phyloP scores from a whole-genome alignment of 1,284 basidiomycete species.

The Trichosporon inkin region DNA sequence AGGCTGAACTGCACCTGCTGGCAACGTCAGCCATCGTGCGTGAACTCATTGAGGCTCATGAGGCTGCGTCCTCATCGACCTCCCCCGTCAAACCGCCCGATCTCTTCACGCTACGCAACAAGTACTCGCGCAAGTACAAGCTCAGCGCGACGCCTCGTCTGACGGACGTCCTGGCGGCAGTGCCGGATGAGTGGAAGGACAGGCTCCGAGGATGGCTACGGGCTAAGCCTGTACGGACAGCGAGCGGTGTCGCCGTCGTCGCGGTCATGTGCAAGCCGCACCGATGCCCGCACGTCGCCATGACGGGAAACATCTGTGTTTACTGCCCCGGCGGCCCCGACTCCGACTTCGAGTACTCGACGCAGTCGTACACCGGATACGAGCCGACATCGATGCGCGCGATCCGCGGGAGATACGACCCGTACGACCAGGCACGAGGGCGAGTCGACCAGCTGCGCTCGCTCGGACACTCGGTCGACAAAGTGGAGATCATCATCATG shows the following conservation, averaged over 20 bases:
- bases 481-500: constrained; percentile 99
- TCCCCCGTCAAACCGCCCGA: constrained; percentile 53
- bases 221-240: constrained; percentile 94
- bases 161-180: constrained; percentile 97
- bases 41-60: constrained; percentile 68
- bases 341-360: constrained; percentile 99
- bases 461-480: constrained; percentile 94
- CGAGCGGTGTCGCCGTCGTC: constrained; percentile 95
- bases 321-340: constrained; percentile 99
- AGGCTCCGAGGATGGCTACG: constrained; percentile 82
- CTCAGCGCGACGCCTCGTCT: constrained; percentile 83
- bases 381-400: constrained; percentile 99
- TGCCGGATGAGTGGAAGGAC: constrained; percentile 95
- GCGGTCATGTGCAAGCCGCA: constrained; percentile 99
- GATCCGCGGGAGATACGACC: constrained; percentile 95
- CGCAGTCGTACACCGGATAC: constrained; percentile 95
- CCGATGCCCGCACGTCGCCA: constrained; percentile 97
- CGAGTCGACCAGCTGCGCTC: constrained; percentile 92
- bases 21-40: constrained; percentile 93
- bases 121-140: constrained; percentile 83
- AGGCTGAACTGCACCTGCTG: constrained; percentile 83
- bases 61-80: constrained; percentile 31
- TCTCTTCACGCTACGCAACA: constrained; percentile 79
- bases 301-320: constrained; percentile 99
- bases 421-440: constrained; percentile 94